Percentiles rank a stretch among this genome's conserved stretches.
These are phyloP conservation scores for Papiliotrema laurentii DNA, from an alignment of 1,284 basidiomycete genomes.

Conservation along the genomic window DNA sequence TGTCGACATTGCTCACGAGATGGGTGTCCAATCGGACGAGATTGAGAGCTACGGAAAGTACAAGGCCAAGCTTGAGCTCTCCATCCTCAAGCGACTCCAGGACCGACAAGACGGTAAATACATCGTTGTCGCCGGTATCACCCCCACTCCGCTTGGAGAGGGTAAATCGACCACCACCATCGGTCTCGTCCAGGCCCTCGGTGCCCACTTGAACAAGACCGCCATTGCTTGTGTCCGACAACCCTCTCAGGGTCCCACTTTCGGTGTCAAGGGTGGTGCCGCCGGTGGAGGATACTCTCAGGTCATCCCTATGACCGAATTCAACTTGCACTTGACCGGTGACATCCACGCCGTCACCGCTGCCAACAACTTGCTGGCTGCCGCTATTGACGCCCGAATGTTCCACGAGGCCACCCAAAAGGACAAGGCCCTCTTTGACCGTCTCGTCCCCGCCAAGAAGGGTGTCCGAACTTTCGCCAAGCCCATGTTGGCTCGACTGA, in stretches of 20 bases:
- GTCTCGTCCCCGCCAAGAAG: slow-evolving; percentile 89
- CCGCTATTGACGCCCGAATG: slow-evolving; percentile 93
- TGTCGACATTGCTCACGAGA: slow-evolving; percentile 76
- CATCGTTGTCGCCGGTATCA: slow-evolving; percentile 94
- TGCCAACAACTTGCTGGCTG: slow-evolving; percentile 94
- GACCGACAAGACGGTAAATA: slow-evolving; percentile 94
- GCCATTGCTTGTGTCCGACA: slow-evolving; percentile 98
- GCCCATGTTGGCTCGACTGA: slow-evolving; percentile 89
- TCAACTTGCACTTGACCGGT: slow-evolving; percentile 80
- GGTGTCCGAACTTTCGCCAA: slow-evolving; percentile 92
- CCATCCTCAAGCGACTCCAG: slow-evolving; percentile 75
- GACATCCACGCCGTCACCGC: slow-evolving; percentile 98
- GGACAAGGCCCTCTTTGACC: slow-evolving; percentile 90
- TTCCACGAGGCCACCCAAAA: slow-evolving; percentile 96
- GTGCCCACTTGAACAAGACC: slow-evolving; percentile 86
- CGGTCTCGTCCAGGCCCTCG: slow-evolving; percentile 92
- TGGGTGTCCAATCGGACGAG: slow-evolving; percentile 81
- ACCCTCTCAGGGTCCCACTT: slow-evolving; percentile 97
- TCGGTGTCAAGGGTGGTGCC: slow-evolving; percentile 99
- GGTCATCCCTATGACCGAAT: slow-evolving; percentile 98
- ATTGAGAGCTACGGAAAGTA: slow-evolving; percentile 92
- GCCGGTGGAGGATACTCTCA: slow-evolving; percentile 98
- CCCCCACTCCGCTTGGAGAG: slow-evolving; percentile 95
- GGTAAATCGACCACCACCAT: slow-evolving; percentile 99
- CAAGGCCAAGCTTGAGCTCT: slow-evolving; percentile 96